A percentile compares a stretch with the other conserved stretches of the same genome.
Conservation (phyloP, 139 green algal genomes). For the Yamagishiella unicocca region DNA sequence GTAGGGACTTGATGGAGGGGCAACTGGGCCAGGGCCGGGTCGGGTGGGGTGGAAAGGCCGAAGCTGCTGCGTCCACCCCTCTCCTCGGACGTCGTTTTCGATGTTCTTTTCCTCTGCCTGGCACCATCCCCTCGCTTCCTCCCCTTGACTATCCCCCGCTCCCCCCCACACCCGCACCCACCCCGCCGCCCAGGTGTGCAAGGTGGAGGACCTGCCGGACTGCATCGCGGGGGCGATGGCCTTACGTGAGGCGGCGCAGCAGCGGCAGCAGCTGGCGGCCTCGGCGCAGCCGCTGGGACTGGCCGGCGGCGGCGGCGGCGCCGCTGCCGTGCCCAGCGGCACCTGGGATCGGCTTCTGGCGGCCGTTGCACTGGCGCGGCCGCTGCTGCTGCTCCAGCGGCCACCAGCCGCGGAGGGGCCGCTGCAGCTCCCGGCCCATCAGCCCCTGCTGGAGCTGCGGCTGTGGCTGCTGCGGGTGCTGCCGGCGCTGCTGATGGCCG, state of each 20-base stretch:
- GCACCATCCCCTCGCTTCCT: no score
- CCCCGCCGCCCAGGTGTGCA: slow-evolving; percentile 18
- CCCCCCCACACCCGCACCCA: background rate
- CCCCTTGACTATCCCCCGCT: background rate
- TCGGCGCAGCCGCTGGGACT: background rate
- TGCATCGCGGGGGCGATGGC: slow-evolving; percentile 2
- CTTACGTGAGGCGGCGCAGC: background rate
- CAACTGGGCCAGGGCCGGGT: no score
- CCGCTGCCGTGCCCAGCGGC: background rate
- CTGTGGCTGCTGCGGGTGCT: slow-evolving; percentile 38
- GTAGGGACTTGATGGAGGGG: background rate
- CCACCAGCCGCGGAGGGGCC: background rate
- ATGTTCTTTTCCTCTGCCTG: no score
- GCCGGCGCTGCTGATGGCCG: slow-evolving; percentile 20
- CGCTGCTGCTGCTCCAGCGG: background rate
- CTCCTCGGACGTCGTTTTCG: no score
- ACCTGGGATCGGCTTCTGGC: background rate
- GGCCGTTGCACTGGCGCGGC: background rate
- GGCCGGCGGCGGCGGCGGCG: background rate
- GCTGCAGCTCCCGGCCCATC: background rate
- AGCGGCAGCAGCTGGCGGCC: background rate
- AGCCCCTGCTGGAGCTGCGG: slow-evolving; percentile 21
- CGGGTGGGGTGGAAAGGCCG: no score
- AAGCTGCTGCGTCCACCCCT: no score
- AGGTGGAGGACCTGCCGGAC: slow-evolving; percentile 38